phyloP scores from a whole-genome alignment of 306 rosid species.

The Senna siamea region DNA sequence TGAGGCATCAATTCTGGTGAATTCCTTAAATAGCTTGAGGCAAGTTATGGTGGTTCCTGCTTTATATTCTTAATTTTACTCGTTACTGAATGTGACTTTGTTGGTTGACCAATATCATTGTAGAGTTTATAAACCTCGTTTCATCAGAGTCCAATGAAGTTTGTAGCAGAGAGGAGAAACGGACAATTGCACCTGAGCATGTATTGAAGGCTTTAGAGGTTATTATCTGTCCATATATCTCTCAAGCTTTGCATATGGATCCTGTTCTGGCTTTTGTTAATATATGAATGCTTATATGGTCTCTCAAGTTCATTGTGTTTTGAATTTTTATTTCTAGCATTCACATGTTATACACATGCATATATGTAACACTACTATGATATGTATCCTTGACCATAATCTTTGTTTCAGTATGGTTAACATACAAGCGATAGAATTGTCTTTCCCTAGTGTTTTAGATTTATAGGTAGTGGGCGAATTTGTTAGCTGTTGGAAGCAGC shows the following conservation, averaged over 20 bases:
- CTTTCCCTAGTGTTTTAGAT: background rate
- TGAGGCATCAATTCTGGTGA: background rate
- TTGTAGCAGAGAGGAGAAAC: constrained; percentile 83
- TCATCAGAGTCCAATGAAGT: constrained; percentile 96
- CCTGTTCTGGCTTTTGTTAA: background rate
- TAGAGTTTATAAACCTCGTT: constrained; percentile 91
- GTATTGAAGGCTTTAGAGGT: constrained; percentile 94
- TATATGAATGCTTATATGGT: background rate
- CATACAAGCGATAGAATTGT: background rate
- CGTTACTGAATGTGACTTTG: constrained; percentile 34
- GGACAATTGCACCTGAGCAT: constrained; percentile 97
- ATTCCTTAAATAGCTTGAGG: background rate
- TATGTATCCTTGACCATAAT: constrained; percentile 14
- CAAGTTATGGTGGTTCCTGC: background rate
- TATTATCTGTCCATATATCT: background rate
- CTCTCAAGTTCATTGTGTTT: background rate
- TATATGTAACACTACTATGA: background rate
- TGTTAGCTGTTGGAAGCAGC: too few species aligned
- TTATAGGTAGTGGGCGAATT: too few species aligned
- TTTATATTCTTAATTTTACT: constrained; percentile 16
- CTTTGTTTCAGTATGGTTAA: too few species aligned
- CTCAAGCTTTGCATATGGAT: constrained; percentile 19
- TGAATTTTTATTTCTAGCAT: background rate
- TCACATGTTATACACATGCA: background rate
- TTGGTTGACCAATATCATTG: constrained; percentile 42